Evolutionary conservation across 768 basidiomycete species (phyloP).

Genomic region (Kwoniella botswanensis): DNA sequence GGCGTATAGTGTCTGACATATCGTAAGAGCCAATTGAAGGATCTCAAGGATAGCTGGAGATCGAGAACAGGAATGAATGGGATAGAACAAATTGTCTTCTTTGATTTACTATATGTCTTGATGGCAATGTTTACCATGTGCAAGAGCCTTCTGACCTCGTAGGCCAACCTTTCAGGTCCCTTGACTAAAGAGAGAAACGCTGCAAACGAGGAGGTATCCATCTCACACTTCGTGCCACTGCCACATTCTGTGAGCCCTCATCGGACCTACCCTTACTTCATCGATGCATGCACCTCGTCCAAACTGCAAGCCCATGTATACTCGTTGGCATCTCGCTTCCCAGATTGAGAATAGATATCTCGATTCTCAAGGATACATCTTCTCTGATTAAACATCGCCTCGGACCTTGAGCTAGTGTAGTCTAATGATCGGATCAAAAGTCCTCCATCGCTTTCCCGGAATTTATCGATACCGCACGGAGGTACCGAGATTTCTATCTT

Average conservation of each 20-base stretch:
- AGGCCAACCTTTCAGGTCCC: too few relatives aligned
- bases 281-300: too few relatives aligned
- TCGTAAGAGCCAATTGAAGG: not conserved
- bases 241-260: not conserved
- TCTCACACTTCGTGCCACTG: not conserved
- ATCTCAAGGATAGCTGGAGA: not conserved
- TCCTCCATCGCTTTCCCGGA: not conserved
- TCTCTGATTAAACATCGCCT: not conserved
- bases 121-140: too few relatives aligned
- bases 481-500: conserved; percentile 4
- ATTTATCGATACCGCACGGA: not conserved
- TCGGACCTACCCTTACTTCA: not conserved
- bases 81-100: too few relatives aligned
- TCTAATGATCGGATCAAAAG: not conserved
- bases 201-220: too few relatives aligned
- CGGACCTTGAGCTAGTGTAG: not conserved
- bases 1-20: not conserved
- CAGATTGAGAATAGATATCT: too few relatives aligned
- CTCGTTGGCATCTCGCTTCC: too few relatives aligned
- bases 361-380: too few relatives aligned
- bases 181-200: too few relatives aligned
- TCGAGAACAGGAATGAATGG: not conserved
- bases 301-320: not conserved
- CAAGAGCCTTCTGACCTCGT: too few relatives aligned
- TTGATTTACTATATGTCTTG: too few relatives aligned